phyloP scores from a whole-genome alignment of 1,139 yeast genomes.

The Suhomyces bribrorum region DNA sequence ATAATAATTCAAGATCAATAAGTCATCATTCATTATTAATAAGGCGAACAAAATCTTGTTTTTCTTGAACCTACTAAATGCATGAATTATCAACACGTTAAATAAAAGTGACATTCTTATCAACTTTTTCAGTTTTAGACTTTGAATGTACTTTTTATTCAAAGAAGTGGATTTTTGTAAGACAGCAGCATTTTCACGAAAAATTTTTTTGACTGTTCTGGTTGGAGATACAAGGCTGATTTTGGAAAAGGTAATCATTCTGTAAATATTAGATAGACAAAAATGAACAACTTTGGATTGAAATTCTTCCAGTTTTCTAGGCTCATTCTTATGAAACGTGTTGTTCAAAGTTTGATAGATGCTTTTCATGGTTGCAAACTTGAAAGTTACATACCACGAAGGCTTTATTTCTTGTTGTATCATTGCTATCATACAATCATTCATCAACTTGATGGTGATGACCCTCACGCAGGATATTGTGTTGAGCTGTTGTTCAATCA shows the following conservation, averaged over 20 bases:
- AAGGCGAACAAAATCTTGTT: constrained; percentile 4
- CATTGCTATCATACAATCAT: constrained; percentile 1
- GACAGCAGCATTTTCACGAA: not conserved
- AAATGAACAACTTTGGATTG: constrained; percentile 1
- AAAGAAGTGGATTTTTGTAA: not conserved
- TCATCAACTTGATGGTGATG: constrained; percentile 1
- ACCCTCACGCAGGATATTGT: not conserved
- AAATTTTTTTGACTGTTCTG: not conserved
- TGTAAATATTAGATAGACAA: constrained; percentile 4
- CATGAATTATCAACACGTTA: constrained; percentile 3
- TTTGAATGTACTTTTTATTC: not conserved
- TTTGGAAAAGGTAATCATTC: not conserved
- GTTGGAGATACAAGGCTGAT: not conserved
- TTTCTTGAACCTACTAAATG: constrained; percentile 2
- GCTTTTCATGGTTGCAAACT: constrained; percentile 1
- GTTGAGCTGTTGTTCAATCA: not conserved
- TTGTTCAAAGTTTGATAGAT: constrained; percentile 2
- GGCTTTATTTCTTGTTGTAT: not conserved
- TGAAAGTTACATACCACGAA: not conserved
- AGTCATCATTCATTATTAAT: constrained; percentile 5
- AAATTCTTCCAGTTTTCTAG: not conserved
- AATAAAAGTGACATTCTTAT: constrained; percentile 1
- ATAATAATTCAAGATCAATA: not conserved
- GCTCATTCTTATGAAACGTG: not conserved
- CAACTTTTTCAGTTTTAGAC: not conserved